Evolutionary conservation across 306 rosid genomes (phyloP), one percentile per base, ranked within the genome.

Genomic region (Fragaria nilgerrensis): DNA sequence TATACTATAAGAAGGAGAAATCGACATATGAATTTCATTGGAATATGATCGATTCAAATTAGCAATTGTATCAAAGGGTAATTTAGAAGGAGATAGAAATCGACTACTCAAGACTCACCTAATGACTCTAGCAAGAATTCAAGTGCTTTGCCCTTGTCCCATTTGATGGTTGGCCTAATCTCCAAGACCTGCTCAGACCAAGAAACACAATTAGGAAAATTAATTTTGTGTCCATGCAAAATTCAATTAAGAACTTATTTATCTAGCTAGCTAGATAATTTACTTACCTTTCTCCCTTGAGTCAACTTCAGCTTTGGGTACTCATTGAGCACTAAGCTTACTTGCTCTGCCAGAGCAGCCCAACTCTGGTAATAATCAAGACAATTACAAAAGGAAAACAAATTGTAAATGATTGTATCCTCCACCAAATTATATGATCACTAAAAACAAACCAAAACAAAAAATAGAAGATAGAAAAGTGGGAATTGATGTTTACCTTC

Each of bases 91-190:
- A 32, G 41, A 37, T 5, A 63, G 4, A 67, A 61, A 29, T 67
- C 16, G 37, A 49, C 17, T 4, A 27, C 32, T 2, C 22, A 44
- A 37, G 10, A 73, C 84, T 75, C 63, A 93, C 98, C 97, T 27
- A 92, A 75, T 0, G 98, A 89, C 84, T 88, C 84, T 1, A 94
- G 84, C 84, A 94, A 87, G 79, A 88, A 94, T 72, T 94, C 95
- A 17, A 94, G 90, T 63, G 98, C 98, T 73, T 86, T 92, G 77
- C 98, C 98, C 71, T 94, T 94, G 90, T 94, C 95, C 98, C 98
- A 94, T 86, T 94, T 90, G 84, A 94, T 92, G 43, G 86, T 86
- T 73, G 98, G 98, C 56, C 98, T 89, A 9, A 94, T 92, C 83
- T 94, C 98, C 1, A 95, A 29, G 39, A 88, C 91, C 91, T 88